Evolutionary conservation across 1,139 yeast species (phyloP).

Genomic region (Blastobotrys illinoisensis): DNA sequence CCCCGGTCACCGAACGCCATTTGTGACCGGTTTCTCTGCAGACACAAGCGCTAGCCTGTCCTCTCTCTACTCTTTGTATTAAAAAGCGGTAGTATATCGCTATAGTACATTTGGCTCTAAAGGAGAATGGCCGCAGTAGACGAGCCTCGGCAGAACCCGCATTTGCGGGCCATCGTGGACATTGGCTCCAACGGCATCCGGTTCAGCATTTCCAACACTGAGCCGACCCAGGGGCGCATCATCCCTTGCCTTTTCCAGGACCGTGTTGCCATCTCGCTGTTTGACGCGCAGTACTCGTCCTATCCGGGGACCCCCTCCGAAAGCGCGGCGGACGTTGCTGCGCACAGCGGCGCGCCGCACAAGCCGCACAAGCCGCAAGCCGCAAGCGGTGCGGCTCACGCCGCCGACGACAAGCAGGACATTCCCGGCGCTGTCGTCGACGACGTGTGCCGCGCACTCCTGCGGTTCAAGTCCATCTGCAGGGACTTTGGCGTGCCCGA

Average conservation of each 20-base stretch:
- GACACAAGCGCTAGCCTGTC: too few species aligned
- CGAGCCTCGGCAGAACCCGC: constrained; percentile 3
- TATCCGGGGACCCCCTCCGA: constrained; percentile 1
- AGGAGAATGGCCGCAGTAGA: constrained; percentile 3
- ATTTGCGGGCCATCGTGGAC: constrained; percentile 45
- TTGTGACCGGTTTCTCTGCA: too few species aligned
- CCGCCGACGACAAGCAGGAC: constrained; percentile 30
- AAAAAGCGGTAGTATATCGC: too few species aligned
- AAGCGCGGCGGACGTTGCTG: constrained; percentile 6
- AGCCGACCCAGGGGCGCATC: constrained; percentile 59
- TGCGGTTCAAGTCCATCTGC: constrained; percentile 57
- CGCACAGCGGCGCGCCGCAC: constrained; percentile 16
- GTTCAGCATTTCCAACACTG: constrained; percentile 59
- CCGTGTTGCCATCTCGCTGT: constrained; percentile 57
- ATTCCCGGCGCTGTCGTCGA: constrained; percentile 50
- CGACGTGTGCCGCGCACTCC: constrained; percentile 54
- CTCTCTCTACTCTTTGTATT: too few species aligned
- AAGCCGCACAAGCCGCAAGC: constrained; percentile 20
- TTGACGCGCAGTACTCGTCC: constrained; percentile 40
- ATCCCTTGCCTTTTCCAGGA: constrained; percentile 70
- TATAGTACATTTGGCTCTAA: neutral
- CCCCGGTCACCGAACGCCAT: too few species aligned
- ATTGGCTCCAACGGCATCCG: constrained; percentile 66
- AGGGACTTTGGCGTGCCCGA: constrained; percentile 61
- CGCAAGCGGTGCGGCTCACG: neutral